Evolutionary conservation across 73 alveolate genomes (phyloP), one percentile per base, ranked within the genome.

Genomic region (Tetrahymena thermophila): DNA sequence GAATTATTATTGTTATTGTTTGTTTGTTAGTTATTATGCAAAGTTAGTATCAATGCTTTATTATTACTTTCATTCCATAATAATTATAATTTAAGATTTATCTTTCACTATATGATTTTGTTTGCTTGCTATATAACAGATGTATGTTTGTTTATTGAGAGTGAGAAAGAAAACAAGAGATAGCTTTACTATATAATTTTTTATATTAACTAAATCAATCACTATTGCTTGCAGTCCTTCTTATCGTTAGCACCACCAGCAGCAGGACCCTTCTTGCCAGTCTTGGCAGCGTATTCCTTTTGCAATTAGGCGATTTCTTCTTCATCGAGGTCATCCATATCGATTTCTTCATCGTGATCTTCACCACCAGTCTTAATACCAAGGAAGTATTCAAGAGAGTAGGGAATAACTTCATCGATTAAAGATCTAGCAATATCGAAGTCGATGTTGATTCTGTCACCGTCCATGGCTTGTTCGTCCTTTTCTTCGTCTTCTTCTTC

Each of bases 371-470:
- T 98, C 35, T 95, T 94, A 40, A 98, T 96, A 58, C 99, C 99
- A 84, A 98, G 96, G 97, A 96, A 98, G 96, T 98, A 97, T 96
- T 98, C 99, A 35, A 98, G 97, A 17, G 99, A 99, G 93, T 97
- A 98, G 23, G 99, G 99, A 83, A 98, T 97, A 83, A 98, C 97
- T 94, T 98, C 98, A 85, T 98, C 99, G 93, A 96, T 95, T 85
- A 98, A 97, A 94, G 98, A 99, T 85, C 97, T 97, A 56, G 99
- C 99, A 94, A 98, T 96, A 84, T 98, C 99, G 96, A 98, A 97
- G 84, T 98, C 99, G 85, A 97, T 99, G 85, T 98, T 99, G 31
- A 97, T 93, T 94, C 83, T 85, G 37, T 71, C 89, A 71, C 89
- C 93, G 85, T 95, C 97, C 58, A 84, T 93, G 55, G 58, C 42